Base-by-base conservation (phyloP, 257 asterid species). In the Phtheirospermum japonicum region DNA sequence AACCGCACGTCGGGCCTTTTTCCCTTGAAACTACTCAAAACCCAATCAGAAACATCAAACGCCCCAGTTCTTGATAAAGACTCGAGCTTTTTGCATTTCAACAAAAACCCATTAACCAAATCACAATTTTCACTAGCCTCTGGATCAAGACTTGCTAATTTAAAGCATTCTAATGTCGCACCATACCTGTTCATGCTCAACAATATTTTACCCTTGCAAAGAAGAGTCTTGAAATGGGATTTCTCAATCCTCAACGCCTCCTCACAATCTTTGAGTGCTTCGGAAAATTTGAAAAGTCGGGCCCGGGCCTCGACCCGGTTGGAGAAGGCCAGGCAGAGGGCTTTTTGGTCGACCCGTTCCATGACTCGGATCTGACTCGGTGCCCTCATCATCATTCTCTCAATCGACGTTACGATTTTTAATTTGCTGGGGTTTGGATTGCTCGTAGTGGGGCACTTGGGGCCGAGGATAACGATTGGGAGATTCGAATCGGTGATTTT, bases 191-290 rank as follows among this genome's bases (percentile, higher is more conserved):
- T 79, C 73, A 83, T 67, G 68, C 57, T 73, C 53, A 90, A 49
- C 59, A 87, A 63, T 66, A 88, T 82, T 68, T 78, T 83, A 23
- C 96, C 96, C 76, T 88, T 88, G n/a, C 93, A 83, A 11, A n/a
- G n/a, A n/a, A n/a, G n/a, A n/a, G n/a, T n/a, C n/a, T n/a, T n/a
- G n/a, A n/a, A n/a, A n/a, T n/a, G n/a, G n/a, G n/a, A n/a, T n/a
- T n/a, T n/a, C n/a, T n/a, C n/a, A n/a, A n/a, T n/a, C n/a, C n/a
- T n/a, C 73, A 85, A 45, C 31, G 94, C 95, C 67, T 66, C 83
- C 54, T 80, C 87, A 36, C 98, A 88, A 58, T 90, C 96, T 46
- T 9, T 13, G 65, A 90, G 26, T 0, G 95, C 95, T 13, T 73
- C 75, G 14, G 82, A 20, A 20, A 60, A 69, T 6, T 82, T 82